Percentiles rank a stretch among this genome's conserved stretches.
Evolutionary conservation across 345 rosid genomes (phyloP).

Genomic region (Eutrema yunnanense): DNA sequence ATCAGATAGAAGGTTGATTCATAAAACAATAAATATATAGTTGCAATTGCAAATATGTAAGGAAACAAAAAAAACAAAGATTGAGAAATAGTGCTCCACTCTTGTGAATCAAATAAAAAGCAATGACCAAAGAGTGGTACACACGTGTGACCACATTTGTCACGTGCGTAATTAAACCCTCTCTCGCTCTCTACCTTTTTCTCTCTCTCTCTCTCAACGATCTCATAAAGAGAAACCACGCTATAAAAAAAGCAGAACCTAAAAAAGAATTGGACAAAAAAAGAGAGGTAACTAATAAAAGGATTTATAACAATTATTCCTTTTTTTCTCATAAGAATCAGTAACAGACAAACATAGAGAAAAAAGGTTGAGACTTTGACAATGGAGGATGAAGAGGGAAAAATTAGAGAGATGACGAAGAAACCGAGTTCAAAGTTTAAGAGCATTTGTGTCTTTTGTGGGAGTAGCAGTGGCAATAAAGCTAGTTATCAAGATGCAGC

Average conservation of each 20-base stretch:
- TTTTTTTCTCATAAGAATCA: not conserved
- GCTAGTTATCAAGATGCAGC: slow-evolving; percentile 77
- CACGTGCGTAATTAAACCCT: slow-evolving; percentile 6
- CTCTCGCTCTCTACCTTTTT: not conserved
- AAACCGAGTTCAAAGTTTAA: slow-evolving; percentile 33
- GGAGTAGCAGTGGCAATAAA: slow-evolving; percentile 75
- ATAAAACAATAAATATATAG: not conserved
- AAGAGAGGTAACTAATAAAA: not conserved
- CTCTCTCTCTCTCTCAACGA: not conserved
- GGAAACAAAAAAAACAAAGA: not conserved
- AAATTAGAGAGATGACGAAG: not conserved
- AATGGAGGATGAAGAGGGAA: slow-evolving; percentile 19
- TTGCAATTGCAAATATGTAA: not conserved
- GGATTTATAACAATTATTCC: not conserved
- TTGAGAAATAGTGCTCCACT: not conserved
- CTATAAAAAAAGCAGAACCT: slow-evolving; percentile 5
- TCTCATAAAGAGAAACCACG: not conserved
- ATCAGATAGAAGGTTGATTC: not conserved
- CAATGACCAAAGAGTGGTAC: not conserved
- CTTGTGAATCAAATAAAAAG: not conserved
- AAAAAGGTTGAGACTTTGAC: not conserved
- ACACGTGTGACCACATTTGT: slow-evolving; percentile 1
- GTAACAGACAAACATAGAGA: not conserved
- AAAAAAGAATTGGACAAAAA: not conserved
- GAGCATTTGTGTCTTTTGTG: slow-evolving; percentile 74